Evolutionary conservation across 208 protist species (phyloP).

Genomic region (Trypanosomatidae sp.): DNA sequence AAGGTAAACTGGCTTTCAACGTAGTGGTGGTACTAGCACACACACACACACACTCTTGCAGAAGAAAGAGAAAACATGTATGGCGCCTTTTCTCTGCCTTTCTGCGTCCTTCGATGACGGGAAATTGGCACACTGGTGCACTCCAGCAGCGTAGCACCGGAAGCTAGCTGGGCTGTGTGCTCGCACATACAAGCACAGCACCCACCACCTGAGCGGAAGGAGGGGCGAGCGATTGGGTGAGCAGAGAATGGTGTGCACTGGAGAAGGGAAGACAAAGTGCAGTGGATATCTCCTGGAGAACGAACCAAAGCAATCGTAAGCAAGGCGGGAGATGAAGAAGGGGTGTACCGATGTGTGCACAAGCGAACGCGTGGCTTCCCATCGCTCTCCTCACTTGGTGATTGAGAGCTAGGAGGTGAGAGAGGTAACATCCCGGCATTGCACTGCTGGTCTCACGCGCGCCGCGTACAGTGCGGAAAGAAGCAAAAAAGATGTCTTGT

Average conservation of each 20-base stretch:
- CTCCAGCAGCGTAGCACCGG: not conserved
- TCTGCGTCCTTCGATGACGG: not conserved
- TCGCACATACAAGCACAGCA: not conserved
- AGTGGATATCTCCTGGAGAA: not conserved
- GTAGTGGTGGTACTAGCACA: too few species aligned
- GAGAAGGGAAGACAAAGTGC: not conserved
- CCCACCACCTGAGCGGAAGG: not conserved
- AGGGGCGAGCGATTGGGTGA: not conserved
- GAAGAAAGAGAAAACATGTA: not conserved
- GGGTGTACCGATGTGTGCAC: not conserved
- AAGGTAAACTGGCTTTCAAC: not conserved
- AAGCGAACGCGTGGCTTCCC: not conserved
- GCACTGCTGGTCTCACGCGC: not conserved
- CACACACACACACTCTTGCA: too few species aligned
- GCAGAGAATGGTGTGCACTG: not conserved
- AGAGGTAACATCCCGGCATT: not conserved
- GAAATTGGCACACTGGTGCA: not conserved
- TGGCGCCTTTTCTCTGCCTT: not conserved
- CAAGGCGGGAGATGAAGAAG: not conserved
- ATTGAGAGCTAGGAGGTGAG: not conserved
- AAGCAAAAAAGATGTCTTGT: not conserved
- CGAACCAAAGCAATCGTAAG: not conserved
- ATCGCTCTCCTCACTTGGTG: too few species aligned
- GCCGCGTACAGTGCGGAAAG: not conserved
- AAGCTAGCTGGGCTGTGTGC: not conserved